A percentile compares a stretch with the other conserved stretches of the same genome.
Evolutionary conservation across 148 eudicot species (phyloP).

Genomic region (Persicaria tinctoria): DNA sequence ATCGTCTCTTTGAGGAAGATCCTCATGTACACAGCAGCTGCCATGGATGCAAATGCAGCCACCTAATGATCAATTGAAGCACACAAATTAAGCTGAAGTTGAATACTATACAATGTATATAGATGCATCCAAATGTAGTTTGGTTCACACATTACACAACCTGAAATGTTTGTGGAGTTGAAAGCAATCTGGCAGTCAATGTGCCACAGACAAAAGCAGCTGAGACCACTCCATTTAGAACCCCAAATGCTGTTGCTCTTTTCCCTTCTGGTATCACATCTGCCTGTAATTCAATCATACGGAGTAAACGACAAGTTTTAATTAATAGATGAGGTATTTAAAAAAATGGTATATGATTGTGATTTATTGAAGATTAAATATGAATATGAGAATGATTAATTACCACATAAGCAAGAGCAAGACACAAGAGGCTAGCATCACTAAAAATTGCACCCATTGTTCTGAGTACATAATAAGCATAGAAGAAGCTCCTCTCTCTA

Average conservation of each 20-base stretch:
- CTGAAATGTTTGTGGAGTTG: slow-evolving; percentile 62
- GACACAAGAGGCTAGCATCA: slow-evolving; percentile 56
- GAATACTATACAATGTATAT: background rate
- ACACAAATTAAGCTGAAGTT: background rate
- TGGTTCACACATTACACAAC: slow-evolving; percentile 17
- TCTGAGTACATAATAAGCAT: slow-evolving; percentile 50
- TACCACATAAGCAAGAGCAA: slow-evolving; percentile 85
- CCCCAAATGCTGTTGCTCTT: slow-evolving; percentile 59
- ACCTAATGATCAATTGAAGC: slow-evolving; percentile 23
- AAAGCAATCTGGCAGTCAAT: slow-evolving; percentile 56
- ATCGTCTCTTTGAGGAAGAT: slow-evolving; percentile 48
- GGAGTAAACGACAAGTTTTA: too few relatives aligned
- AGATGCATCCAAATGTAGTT: background rate
- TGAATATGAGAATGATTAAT: background rate
- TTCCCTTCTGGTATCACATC: slow-evolving; percentile 45
- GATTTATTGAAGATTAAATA: background rate
- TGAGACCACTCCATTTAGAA: slow-evolving; percentile 51
- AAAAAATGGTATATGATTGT: background rate
- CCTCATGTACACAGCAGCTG: slow-evolving; percentile 64
- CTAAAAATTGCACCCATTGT: slow-evolving; percentile 52
- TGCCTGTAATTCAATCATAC: slow-evolving; percentile 45
- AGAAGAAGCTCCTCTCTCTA: slow-evolving; percentile 48
- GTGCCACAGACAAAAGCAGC: slow-evolving; percentile 69
- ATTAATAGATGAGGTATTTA: too few relatives aligned
- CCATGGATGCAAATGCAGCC: slow-evolving; percentile 47